Evolutionary conservation across 306 rosid genomes (phyloP), one percentile per base, ranked within the genome.

Genomic region (Medicago arabica): DNA sequence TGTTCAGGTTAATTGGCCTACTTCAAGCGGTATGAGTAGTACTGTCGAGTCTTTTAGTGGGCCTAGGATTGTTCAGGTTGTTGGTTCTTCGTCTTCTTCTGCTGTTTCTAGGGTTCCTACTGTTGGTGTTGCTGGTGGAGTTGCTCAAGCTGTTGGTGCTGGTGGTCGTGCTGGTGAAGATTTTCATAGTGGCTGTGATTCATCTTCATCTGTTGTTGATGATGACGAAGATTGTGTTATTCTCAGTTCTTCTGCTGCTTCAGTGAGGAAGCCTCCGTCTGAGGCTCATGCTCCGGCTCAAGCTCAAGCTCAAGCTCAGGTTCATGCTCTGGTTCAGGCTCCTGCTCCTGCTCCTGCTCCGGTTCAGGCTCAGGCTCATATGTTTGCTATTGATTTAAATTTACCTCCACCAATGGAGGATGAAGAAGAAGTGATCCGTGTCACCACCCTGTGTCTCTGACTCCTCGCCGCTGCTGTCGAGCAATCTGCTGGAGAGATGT

Each of bases 21-120:
- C 98, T 44, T 84, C 90, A 6, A 91, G 97, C 67, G 87, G 97
- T 43, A 84, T 89, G 89, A 93, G 98, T 84, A 89, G 96, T 84
- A 91, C 98, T 16, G 98, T 93, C 1, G 98, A 91, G 81, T 88
- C 97, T 0, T 93, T 91, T 61, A 89, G 97, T 60, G 96, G 97
- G 0, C 93, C 97, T 3, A 84, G 91, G 80, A 86, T 87, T 60
- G 87, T 87, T 60, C 38, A 34, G 6, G 21, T 6, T n/a, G 36
- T 19, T 10, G 76, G 75, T 1, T 67, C 79, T 0, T 69, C 84
- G 3, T 55, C 86, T 25, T 17, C 61, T 9, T 54, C 70, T 12
- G 38, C 7, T 34, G 38, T 6, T 34, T 34, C 38, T 7, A 71
- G 71, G 75, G 39, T 78, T 28, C 80, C 60, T 7, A 81, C 78